Percentiles rank a stretch among this genome's conserved stretches.
phyloP scores from a whole-genome alignment of 2,329 filamentous ascomycete species.

The Metarhizium brunneum region DNA sequence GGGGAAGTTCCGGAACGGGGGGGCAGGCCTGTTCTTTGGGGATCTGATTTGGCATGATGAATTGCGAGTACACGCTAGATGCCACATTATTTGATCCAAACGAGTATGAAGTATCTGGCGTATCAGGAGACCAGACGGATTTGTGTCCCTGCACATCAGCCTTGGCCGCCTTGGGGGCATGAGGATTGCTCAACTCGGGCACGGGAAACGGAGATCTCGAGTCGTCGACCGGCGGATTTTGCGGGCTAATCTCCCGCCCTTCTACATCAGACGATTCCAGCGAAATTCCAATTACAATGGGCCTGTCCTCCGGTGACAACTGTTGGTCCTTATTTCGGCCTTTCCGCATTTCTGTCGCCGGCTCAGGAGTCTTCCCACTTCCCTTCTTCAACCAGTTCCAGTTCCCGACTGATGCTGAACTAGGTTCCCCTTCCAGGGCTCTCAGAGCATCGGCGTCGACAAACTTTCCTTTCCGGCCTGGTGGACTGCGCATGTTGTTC shows the following conservation, averaged over 20 bases:
- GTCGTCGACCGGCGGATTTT: conserved; percentile 34
- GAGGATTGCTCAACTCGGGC: neutral
- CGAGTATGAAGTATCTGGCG: conserved; percentile 39
- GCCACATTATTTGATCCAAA: conserved; percentile 32
- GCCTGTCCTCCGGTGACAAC: conserved; percentile 59
- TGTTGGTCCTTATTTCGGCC: conserved; percentile 27
- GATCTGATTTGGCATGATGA: conserved; percentile 27
- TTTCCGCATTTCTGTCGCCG: conserved; percentile 17
- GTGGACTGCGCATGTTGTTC: conserved; percentile 19
- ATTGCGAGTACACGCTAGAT: conserved; percentile 55
- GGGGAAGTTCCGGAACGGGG: conserved; percentile 51
- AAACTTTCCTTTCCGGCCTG: conserved; percentile 33
- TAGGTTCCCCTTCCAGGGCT: conserved; percentile 48
- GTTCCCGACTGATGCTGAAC: conserved; percentile 43
- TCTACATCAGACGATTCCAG: conserved; percentile 39
- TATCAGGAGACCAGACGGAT: conserved; percentile 54
- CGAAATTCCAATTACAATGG: conserved; percentile 64
- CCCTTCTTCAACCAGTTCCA: conserved; percentile 46
- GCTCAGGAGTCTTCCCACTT: conserved; percentile 19
- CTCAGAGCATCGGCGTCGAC: conserved; percentile 50
- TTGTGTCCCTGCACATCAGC: conserved; percentile 11
- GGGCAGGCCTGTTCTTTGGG: conserved; percentile 40
- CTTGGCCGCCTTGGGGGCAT: neutral
- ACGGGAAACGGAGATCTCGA: conserved; percentile 11
- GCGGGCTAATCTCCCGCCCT: conserved; percentile 33